Evolutionary conservation across 73 alveolate species (phyloP).

Genomic region (Symbiodinium natans): DNA sequence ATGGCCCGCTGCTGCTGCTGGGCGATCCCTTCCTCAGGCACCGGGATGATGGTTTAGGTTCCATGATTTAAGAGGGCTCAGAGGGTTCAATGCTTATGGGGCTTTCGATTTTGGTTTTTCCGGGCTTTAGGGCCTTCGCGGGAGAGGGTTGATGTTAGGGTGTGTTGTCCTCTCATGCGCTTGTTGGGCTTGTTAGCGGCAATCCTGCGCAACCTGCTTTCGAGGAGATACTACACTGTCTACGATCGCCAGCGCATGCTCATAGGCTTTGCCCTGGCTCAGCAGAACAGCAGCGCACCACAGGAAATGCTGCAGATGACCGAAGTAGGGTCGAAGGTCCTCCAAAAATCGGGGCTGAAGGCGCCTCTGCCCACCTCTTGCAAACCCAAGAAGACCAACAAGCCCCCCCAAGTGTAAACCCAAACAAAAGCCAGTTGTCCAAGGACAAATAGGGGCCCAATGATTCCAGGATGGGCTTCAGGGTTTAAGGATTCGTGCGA

Average conservation of each 20-base stretch:
- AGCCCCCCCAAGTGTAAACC: no score
- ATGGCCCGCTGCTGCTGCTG: constrained; percentile 76
- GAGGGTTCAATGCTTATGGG: neutral
- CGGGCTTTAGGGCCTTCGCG: neutral
- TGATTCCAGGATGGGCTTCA: no score
- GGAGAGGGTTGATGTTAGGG: neutral
- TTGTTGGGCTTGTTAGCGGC: neutral
- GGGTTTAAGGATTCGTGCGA: no score
- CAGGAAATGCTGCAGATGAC: no score
- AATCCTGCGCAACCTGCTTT: no score
- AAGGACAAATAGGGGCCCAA: no score
- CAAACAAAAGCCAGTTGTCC: no score
- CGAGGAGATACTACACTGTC: constrained; percentile 96
- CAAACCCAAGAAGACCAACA: no score
- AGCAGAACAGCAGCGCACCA: neutral
- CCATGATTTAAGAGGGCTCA: neutral
- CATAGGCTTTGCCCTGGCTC: constrained; percentile 96
- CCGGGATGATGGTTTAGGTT: neutral
- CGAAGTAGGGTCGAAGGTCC: no score
- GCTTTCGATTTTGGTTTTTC: no score
- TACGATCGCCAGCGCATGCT: constrained; percentile 97
- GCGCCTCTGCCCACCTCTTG: no score
- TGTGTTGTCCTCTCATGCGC: neutral
- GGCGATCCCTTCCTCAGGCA: constrained; percentile 90
- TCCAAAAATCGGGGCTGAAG: no score